A percentile compares a stretch with the other conserved stretches of the same genome.
phyloP scores from a whole-genome alignment of 768 basidiomycete species.

The Naganishia randhawae region DNA sequence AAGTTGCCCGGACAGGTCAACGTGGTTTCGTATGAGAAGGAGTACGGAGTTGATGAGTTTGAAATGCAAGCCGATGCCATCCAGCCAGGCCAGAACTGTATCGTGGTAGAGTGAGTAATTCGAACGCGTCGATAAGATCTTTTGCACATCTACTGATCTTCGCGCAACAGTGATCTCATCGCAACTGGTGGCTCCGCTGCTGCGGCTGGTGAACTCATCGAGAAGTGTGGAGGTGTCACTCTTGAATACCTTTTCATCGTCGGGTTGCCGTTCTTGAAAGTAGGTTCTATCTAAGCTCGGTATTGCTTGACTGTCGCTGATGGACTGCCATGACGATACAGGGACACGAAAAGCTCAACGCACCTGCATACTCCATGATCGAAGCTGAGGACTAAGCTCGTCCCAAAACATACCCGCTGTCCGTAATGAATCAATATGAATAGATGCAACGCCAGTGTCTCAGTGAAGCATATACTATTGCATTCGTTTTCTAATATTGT shows the following conservation, averaged over 20 bases:
- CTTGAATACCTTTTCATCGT: constrained; percentile 94
- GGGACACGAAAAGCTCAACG: constrained; percentile 71
- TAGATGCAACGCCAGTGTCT: constrained; percentile 1
- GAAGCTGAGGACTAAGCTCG: constrained; percentile 61
- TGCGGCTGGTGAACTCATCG: constrained; percentile 84
- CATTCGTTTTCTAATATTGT: neutral
- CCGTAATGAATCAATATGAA: neutral
- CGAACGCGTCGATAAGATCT: no score
- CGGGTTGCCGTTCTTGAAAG: constrained; percentile 55
- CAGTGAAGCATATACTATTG: neutral
- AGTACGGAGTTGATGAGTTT: constrained; percentile 89
- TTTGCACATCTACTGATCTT: constrained; percentile 4
- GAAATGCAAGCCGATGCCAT: constrained; percentile 91
- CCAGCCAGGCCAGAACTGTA: constrained; percentile 71
- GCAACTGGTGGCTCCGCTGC: constrained; percentile 94
- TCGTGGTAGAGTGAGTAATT: constrained; percentile 67
- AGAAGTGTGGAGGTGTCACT: constrained; percentile 74
- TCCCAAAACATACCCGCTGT: neutral
- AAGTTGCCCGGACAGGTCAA: constrained; percentile 88
- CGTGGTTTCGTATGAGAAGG: constrained; percentile 76
- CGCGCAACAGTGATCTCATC: constrained; percentile 66
- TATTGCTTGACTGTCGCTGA: neutral
- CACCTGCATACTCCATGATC: constrained; percentile 82
- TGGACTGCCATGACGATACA: constrained; percentile 54
- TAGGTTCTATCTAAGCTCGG: constrained; percentile 2